Evolutionary conservation across 768 basidiomycete species (phyloP), one percentile per base, ranked within the genome.

Genomic region (Boletus barrowsii): DNA sequence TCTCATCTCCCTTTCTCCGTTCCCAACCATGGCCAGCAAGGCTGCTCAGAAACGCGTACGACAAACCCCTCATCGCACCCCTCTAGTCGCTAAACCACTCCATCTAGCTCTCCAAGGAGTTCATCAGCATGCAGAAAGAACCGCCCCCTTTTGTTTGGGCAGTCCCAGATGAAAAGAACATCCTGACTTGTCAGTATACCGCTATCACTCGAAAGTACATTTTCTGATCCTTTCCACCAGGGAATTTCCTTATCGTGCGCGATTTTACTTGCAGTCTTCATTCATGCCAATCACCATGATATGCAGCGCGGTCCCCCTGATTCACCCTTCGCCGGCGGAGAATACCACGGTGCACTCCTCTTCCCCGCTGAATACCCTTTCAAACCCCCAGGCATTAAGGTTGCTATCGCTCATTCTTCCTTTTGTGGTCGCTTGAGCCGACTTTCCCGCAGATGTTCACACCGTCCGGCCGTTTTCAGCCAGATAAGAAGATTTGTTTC

Each of bases 81-180:
- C 5, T 42, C 4, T 1, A 0, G 20, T 17, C 5, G 5, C 52
- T 49, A 3, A 57, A 57, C 26, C 14, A 46, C 42, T 29, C 49
- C 42, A 41, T 59, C 45, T 68, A 91, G 89, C 82, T 92, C 57
- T 76, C 79, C 35, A 93, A 96, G 73, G 95, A 98, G 77, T 94
- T 88, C 73, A 83, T 90, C 63, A 76, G 82, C 46, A 96, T 98
- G 90, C 93, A 96, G 74, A 88, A 76, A 66, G 87, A 90, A 56
- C 93, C 96, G 14, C 96, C 96, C 1, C 96, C 96, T 56, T 98
- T 94, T 72, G 87, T 98, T 20, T 95, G 90, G 88, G 95, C 96
- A 37, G 81, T 81, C 30, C 96, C 96, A 14, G 94, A 97, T 64
- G 96, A 98, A 81, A 94, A 94, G 85, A 96, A 98, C 71, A 95